A percentile compares a stretch with the other conserved stretches of the same genome.
phyloP scores from a whole-genome alignment of 73 alveolate species.

The Paramecium octaurelia region DNA sequence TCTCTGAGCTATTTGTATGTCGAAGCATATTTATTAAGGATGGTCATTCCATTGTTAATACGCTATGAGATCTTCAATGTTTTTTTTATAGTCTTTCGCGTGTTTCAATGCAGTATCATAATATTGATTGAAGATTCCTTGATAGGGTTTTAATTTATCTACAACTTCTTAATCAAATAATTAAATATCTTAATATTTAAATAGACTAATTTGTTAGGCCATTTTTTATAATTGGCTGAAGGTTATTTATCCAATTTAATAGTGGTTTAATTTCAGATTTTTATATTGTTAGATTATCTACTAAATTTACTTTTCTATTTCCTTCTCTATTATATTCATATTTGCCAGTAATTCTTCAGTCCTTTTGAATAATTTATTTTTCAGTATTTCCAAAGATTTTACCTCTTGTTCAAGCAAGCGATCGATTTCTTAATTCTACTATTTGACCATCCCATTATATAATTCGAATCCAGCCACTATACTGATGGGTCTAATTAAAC shows the following conservation, averaged over 20 bases:
- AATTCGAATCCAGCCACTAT: background rate
- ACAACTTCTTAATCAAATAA: background rate
- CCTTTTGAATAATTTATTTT: background rate
- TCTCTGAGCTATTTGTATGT: background rate
- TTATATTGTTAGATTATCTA: background rate
- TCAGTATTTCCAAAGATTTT: background rate
- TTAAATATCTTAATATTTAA: background rate
- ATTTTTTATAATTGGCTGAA: background rate
- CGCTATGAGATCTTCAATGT: background rate
- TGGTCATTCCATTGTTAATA: background rate
- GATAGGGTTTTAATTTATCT: background rate
- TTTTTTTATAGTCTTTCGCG: background rate
- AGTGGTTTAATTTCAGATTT: background rate
- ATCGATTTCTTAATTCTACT: background rate
- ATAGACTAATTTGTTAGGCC: background rate
- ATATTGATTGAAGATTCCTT: background rate
- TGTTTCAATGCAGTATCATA: background rate
- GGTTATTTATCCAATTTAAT: background rate
- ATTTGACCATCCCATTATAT: background rate
- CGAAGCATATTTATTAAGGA: background rate
- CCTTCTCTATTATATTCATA: background rate
- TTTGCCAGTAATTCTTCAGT: background rate
- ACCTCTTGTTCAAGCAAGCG: background rate
- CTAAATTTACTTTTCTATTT: background rate
- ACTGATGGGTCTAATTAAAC: background rate